Conservation (phyloP, 331 rosid species). For the Dryas integrifolia region DNA sequence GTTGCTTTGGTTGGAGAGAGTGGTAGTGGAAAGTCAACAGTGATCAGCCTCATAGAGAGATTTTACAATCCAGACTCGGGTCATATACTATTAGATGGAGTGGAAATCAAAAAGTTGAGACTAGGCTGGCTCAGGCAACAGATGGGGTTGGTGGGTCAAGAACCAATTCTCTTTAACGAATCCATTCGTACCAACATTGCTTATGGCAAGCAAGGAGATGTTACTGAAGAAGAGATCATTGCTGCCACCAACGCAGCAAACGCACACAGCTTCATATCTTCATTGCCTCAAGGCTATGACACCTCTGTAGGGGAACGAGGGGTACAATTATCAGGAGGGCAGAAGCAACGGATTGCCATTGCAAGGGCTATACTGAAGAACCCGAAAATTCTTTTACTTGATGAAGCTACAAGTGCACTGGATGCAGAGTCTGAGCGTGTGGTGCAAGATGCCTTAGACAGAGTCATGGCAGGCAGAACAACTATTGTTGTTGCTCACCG, state of each 20-base stretch:
- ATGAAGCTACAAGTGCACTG: conserved; percentile 93
- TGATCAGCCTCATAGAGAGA: conserved; percentile 70
- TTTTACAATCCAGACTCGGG: conserved; percentile 76
- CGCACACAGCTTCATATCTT: conserved; percentile 60
- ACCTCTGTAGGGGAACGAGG: conserved; percentile 89
- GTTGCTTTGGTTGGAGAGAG: conserved; percentile 95
- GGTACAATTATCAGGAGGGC: conserved; percentile 81
- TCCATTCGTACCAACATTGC: conserved; percentile 73
- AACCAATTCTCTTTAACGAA: conserved; percentile 81
- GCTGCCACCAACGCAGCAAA: conserved; percentile 73
- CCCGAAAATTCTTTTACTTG: conserved; percentile 77
- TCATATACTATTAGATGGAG: conserved; percentile 51
- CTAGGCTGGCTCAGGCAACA: conserved; percentile 82
- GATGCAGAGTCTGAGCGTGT: conserved; percentile 79
- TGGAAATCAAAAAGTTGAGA: conserved; percentile 43
- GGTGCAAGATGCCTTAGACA: conserved; percentile 81
- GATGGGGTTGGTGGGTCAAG: conserved; percentile 91
- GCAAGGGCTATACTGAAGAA: conserved; percentile 82
- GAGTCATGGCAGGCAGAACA: conserved; percentile 69
- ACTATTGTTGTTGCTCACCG: conserved; percentile 85
- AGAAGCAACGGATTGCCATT: conserved; percentile 86
- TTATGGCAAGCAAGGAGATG: conserved; percentile 57
- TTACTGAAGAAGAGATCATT: conserved; percentile 64
- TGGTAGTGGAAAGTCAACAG: conserved; percentile 87
- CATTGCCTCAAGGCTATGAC: conserved; percentile 65